phyloP scores from a whole-genome alignment of 257 asterid genomes.

The Eucommia ulmoides region DNA sequence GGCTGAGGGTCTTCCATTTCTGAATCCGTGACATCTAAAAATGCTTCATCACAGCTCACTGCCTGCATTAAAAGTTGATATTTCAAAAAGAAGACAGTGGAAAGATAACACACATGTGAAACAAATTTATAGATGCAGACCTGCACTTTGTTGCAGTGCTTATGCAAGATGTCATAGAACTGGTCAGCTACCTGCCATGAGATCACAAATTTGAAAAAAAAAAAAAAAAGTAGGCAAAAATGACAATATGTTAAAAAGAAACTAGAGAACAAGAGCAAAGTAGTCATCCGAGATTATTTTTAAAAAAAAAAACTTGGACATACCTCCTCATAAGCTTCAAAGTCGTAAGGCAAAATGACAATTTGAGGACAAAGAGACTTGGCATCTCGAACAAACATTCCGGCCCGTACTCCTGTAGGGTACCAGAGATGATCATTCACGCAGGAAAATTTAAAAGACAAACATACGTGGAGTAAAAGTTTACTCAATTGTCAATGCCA shows the following conservation, averaged over 20 bases:
- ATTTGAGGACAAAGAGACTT: constrained; percentile 86
- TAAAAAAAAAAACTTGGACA: not conserved
- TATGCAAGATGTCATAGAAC: constrained; percentile 79
- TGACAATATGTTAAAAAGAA: no score
- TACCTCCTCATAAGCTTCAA: constrained; percentile 96
- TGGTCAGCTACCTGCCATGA: constrained; percentile 89
- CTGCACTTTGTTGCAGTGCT: constrained; percentile 87
- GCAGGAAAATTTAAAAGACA: constrained; percentile 3
- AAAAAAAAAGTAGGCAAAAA: no score
- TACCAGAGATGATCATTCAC: constrained; percentile 10
- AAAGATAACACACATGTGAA: constrained; percentile 5
- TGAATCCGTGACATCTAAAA: constrained; percentile 66
- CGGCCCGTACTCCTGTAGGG: constrained; percentile 75
- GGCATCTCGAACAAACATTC: constrained; percentile 94
- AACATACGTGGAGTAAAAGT: not conserved
- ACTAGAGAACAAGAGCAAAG: no score
- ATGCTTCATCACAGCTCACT: constrained; percentile 98
- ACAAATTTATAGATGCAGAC: constrained; percentile 24
- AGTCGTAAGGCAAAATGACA: constrained; percentile 76
- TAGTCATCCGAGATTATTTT: no score
- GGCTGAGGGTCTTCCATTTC: constrained; percentile 54
- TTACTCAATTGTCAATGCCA: not conserved
- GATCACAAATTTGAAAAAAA: no score
- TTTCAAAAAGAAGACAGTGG: constrained; percentile 12
- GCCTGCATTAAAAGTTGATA: constrained; percentile 44